Base-by-base conservation (phyloP, 257 asterid species). In the Petunia axillaris region DNA sequence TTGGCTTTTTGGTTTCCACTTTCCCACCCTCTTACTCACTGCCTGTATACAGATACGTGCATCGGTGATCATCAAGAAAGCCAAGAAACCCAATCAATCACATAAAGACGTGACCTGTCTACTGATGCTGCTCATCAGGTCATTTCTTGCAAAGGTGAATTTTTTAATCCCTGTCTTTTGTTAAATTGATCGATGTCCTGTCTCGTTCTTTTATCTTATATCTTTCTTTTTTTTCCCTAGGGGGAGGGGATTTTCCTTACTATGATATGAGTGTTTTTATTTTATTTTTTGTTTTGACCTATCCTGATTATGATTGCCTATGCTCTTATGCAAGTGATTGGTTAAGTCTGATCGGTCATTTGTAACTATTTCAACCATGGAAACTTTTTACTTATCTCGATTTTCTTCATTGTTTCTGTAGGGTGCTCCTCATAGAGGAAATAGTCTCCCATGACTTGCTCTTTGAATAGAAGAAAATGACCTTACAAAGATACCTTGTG, bases 271-370 rank as follows among this genome's bases (percentile, higher is more conserved):
- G 14, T 14, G 76, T 50, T 40, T 44, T 1, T 44, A 13, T 52
- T 14, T 44, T 58, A 8, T 54, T 46, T 70, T 44, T 70, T 44
- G 44, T 4, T 10, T 16, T 16, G 36, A 36, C 16, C 37, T 70
- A 46, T 70, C 40, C 59, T 70, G 77, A 46, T 70, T 25, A 44
- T 46, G 58, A 46, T 46, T 70, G 76, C 48, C 76, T 54, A 16
- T 70, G 76, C 58, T 70, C 59, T 8, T 36, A 44, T 68, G 16
- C 16, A 68, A 68, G 55, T 7, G 44, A 68, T 41, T 68, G 57
- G 76, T 44, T 16, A 43, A 43, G 2, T 68, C 16, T 68, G 76
- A 13, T 57, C 44, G 4, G 0, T 46, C 40, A 44, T 68, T 68
- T 68, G 76, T 0, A 55, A 15, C 15, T 52, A 52, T 55, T 55